These are phyloP conservation scores for Fusarium denticulatum DNA, from an alignment of 2,329 filamentous ascomycete genomes.

Conservation along the genomic window DNA sequence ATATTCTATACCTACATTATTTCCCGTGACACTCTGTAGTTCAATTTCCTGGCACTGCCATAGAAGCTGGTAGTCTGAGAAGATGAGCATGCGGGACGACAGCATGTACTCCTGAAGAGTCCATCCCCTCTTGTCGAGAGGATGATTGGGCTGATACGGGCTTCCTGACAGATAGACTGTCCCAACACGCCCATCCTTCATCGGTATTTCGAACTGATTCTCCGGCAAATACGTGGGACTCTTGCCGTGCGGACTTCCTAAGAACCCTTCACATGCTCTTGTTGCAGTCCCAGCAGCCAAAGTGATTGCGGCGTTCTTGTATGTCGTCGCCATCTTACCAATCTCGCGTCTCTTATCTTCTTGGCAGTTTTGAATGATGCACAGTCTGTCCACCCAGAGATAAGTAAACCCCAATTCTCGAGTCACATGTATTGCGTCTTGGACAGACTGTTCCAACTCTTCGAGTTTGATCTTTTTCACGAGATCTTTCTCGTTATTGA, in stretches of 20 bases:
- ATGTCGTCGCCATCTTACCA: background rate
- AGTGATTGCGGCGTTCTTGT: background rate
- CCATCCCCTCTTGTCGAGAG: background rate
- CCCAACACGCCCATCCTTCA: fast-evolving
- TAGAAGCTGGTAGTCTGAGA: background rate
- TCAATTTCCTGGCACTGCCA: background rate
- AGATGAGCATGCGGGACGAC: background rate
- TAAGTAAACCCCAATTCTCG: too few relatives aligned
- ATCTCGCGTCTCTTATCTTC: background rate
- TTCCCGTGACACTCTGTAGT: fast-evolving
- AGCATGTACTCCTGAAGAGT: background rate
- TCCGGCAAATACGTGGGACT: fast-evolving
- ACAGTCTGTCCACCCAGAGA: too few relatives aligned
- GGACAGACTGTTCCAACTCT: too few relatives aligned
- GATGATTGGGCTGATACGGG: fast-evolving
- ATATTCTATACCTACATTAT: fast-evolving
- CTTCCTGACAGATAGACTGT: background rate
- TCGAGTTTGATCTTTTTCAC: too few relatives aligned
- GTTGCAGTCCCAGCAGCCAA: background rate
- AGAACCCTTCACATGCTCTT: background rate
- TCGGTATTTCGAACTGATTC: fast-evolving
- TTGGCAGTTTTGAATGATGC: background rate
- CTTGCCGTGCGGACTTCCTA: fast-evolving
- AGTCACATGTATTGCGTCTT: too few relatives aligned
- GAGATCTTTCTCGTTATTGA: too few relatives aligned